Percentiles rank a stretch among this genome's conserved stretches.
Conservation (phyloP, 768 basidiomycete genomes). For the Cantharellus anzutake region DNA sequence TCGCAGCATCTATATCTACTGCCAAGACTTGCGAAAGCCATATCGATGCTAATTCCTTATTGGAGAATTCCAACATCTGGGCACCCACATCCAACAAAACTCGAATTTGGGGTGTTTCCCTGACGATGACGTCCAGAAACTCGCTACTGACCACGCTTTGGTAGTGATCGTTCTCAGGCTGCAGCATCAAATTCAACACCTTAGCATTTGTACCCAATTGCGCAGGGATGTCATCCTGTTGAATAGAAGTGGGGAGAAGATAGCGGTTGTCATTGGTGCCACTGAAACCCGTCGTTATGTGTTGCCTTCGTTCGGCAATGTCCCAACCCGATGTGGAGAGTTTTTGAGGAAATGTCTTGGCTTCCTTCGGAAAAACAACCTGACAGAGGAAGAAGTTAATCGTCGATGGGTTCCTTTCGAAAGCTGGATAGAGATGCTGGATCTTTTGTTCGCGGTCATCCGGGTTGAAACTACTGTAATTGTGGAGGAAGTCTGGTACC, state of each 20-base stretch:
- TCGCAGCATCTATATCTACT: not conserved
- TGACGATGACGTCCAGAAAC: slow-evolving; percentile 12
- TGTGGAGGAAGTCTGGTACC: not conserved
- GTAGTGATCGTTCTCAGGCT: slow-evolving; percentile 11
- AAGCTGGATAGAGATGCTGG: slow-evolving; percentile 6
- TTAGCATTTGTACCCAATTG: slow-evolving; percentile 30
- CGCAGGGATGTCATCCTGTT: slow-evolving; percentile 20
- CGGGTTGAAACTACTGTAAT: not conserved
- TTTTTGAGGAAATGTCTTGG: slow-evolving; percentile 29
- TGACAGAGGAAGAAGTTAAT: slow-evolving; percentile 29
- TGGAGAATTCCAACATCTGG: slow-evolving; percentile 2
- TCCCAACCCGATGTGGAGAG: slow-evolving; percentile 35
- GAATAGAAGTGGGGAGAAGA: slow-evolving; percentile 19
- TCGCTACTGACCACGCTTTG: not conserved
- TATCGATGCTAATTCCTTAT: not conserved
- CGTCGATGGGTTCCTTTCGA: slow-evolving; percentile 20
- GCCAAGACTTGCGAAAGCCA: not conserved
- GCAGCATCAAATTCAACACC: slow-evolving; percentile 13
- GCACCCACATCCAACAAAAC: slow-evolving; percentile 3
- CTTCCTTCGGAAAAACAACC: slow-evolving; percentile 32
- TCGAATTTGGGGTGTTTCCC: not conserved
- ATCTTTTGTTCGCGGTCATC: not conserved
- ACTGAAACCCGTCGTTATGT: slow-evolving; percentile 31
- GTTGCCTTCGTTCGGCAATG: slow-evolving; percentile 22
- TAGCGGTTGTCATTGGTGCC: slow-evolving; percentile 17